phyloP scores from a whole-genome alignment of 2,329 filamentous ascomycete species.

The Apiospora marii region DNA sequence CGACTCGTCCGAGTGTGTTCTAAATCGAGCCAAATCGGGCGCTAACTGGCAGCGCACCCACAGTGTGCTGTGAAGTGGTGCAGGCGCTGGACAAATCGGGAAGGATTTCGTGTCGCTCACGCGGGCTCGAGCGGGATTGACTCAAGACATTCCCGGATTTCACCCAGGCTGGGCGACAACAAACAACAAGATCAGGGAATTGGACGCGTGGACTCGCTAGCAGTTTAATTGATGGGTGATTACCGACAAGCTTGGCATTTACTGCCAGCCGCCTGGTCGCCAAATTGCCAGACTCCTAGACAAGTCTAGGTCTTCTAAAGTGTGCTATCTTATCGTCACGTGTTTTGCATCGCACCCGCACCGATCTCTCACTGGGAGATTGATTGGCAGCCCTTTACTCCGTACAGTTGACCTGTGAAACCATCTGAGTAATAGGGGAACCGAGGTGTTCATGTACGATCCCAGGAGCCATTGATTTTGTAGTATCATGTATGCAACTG shows the following conservation, averaged over 20 bases:
- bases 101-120: background rate
- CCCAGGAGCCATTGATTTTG: background rate
- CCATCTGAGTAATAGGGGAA: background rate
- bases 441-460: background rate
- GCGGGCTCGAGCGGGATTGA: slow-evolving; percentile 1
- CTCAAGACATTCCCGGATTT: slow-evolving; percentile 2
- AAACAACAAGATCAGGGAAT: background rate
- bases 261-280: background rate
- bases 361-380: background rate
- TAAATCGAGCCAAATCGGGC: slow-evolving; percentile 17
- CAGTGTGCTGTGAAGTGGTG: background rate
- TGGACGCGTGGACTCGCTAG: background rate
- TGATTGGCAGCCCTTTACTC: background rate
- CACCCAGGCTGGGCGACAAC: background rate
- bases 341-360: background rate
- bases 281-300: background rate
- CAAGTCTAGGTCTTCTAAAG: background rate
- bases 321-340: slow-evolving; percentile 17
- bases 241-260: background rate
- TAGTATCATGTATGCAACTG: too few relatives aligned
- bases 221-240: background rate
- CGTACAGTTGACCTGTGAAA: background rate
- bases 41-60: background rate
- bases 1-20: background rate
- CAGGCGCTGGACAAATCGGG: slow-evolving; percentile 2